phyloP scores from a whole-genome alignment of 164 flowering plant species.

The Tetrastigma voinierianum region DNA sequence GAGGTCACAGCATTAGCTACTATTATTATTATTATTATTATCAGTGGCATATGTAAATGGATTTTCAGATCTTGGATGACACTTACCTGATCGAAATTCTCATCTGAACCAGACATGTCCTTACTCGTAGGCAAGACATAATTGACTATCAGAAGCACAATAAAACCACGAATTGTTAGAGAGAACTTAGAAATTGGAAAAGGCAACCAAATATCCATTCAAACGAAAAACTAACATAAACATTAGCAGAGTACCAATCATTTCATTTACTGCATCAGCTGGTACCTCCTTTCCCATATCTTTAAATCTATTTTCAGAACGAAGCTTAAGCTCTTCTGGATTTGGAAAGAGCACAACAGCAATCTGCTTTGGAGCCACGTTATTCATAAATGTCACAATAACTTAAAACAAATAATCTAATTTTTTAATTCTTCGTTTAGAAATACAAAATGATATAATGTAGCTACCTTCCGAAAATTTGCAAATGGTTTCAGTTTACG shows the following conservation, averaged over 20 bases:
- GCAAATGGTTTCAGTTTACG: conserved; percentile 57
- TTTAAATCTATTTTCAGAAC: conserved; percentile 46
- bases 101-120: conserved; percentile 55
- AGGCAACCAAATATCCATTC: not conserved
- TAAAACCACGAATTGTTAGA: not conserved
- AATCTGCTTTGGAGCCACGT: conserved; percentile 28
- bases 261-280: conserved; percentile 53
- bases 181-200: not conserved
- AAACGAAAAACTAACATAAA: not conserved
- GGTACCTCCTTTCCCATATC: conserved; percentile 78
- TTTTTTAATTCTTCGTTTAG: not conserved
- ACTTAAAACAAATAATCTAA: not conserved
- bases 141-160: conserved; percentile 38
- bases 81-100: conserved; percentile 58
- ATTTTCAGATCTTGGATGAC: not conserved
- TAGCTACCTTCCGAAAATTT: conserved; percentile 45
- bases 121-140: conserved; percentile 50
- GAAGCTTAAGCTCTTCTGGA: conserved; percentile 46
- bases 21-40: too few relatives aligned
- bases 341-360: conserved; percentile 58
- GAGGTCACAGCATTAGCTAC: conserved; percentile 1
- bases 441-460: not conserved
- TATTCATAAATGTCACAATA: not conserved
- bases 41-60: not conserved
- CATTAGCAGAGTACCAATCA: conserved; percentile 40